Evolutionary conservation across 805 yeast genomes (phyloP), one percentile per base, ranked within the genome.

Genomic region (Wickerhamiella australiensis): DNA sequence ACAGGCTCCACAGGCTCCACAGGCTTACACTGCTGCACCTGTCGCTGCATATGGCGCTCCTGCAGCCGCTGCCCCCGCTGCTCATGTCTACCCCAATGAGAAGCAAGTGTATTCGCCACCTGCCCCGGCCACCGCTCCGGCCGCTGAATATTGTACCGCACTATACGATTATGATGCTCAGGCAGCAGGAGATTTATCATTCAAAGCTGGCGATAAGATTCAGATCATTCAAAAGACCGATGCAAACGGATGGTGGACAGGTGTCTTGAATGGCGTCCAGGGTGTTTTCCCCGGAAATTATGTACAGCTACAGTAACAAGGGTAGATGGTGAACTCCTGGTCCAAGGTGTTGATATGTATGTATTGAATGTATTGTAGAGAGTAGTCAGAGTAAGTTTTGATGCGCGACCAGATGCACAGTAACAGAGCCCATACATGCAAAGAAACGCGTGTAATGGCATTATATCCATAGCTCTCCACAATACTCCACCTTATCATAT

Each of bases 221-320:
- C 84, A 85, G 58, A 73, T 92, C 52, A 77, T 87, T 2, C 84
- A 86, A 61, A 80, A 85, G 60, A 82, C 95, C 0, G 95, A 87
- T 63, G 74, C 80, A 48, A 86, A 85, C 59, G 98, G 95, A 5
- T 92, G 98, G 98, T 92, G 98, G 98, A 86, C 96, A 0, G 98
- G 98, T 12, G 68, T 73, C 36, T 69, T 75, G 54, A 85, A 86
- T 58, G 96, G 96, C 7, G 81, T 73, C 52, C 80, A 82, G 52
- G 98, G 98, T 52, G 82, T 80, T 9, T 92, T 94, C 71, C 98
- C 98, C 5, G 98, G 96, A 8, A 92, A 90, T 63, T 92, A 92
- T 60, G 98, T 92, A 23, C 90, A 83, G 47, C 13, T 45, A 8
- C 25, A 45, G 47, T 11, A n/a, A n/a, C n/a, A n/a, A n/a, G n/a